Evolutionary conservation across 1,284 basidiomycete genomes (phyloP), one percentile per base, ranked within the genome.

Genomic region (Sanghuangporus sanghuang): DNA sequence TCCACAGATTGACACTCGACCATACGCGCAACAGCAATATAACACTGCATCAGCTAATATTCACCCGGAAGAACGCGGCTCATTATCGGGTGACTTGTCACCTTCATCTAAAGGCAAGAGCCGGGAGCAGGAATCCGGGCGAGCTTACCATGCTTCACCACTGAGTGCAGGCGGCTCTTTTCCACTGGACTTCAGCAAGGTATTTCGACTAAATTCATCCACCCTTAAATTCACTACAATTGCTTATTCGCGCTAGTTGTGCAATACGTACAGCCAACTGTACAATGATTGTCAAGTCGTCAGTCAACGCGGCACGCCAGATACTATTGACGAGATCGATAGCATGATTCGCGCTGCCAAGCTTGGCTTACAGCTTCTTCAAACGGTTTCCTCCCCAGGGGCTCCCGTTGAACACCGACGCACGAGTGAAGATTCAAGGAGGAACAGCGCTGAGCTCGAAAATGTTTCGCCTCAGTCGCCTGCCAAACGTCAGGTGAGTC

Each of bases 361-460:
- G 53, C 78, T 80, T 64, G 85, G 84, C 18, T 75, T 76, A 61
- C 81, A 84, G 67, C 74, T 82, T 69, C 73, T 87, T 39, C 79
- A 83, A 63, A 72, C 77, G 16, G 73, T 73, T 48, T 67, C 64
- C 36, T 69, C 70, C 60, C 75, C 73, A 55, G 64, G 71, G 39
- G 69, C 59, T 32, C 39, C 54, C 39, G 44, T 55, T 35, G 49
- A 55, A 42, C 39, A 52, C 49, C 49, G 62, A 68, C 63, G 65
- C 16, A 27, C 59, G 2, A 66, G 65, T 50, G 59, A 57, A 36
- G 65, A 74, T 32, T 60, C 65, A 7, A 57, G 40, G 7, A 57
- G 40, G 7, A 48, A 53, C 39, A 61, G 64, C 52, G 52, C 48
- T 12, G 64, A 59, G 46, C n/a, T 50, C n/a, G 64, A 57, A 54